phyloP scores from a whole-genome alignment of 1,284 basidiomycete species.

The Moesziomyces parantarcticus region DNA sequence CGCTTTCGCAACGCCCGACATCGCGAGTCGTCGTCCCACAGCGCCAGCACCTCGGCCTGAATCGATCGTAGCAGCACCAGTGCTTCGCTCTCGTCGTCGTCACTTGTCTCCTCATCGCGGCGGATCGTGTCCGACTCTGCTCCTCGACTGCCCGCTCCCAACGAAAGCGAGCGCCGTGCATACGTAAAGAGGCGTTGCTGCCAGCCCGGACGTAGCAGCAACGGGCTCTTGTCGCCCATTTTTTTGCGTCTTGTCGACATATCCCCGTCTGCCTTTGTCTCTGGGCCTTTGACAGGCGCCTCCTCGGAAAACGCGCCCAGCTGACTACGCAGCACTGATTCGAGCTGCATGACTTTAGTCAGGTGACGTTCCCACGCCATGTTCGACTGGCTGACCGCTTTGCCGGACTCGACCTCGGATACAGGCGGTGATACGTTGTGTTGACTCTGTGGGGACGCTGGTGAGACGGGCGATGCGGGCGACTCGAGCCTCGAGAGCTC shows the following conservation, averaged over 20 bases:
- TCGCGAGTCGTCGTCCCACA: slow-evolving; percentile 19
- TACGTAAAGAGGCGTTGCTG: slow-evolving; percentile 37
- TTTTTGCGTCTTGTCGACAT: neutral
- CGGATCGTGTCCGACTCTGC: neutral
- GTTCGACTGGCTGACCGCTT: slow-evolving; percentile 6
- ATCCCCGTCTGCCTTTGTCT: neutral
- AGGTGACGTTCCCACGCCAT: slow-evolving; percentile 14
- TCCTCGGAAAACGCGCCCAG: slow-evolving; percentile 35
- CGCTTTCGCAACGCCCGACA: slow-evolving; percentile 23
- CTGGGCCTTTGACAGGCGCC: neutral
- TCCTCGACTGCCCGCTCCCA: neutral
- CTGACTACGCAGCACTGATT: slow-evolving; percentile 11
- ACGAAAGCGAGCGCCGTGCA: slow-evolving; percentile 23
- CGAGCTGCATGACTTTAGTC: slow-evolving; percentile 7
- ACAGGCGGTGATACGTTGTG: too few relatives aligned
- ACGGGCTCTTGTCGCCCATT: slow-evolving; percentile 12
- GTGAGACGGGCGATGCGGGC: too few relatives aligned
- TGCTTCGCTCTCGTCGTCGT: slow-evolving; percentile 1
- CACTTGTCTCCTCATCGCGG: neutral
- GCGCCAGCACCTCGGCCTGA: slow-evolving; percentile 5
- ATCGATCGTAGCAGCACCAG: slow-evolving; percentile 3
- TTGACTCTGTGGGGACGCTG: too few relatives aligned
- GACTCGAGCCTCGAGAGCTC: slow-evolving; percentile 7
- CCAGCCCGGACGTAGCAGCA: slow-evolving; percentile 43
- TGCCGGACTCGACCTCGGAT: too few relatives aligned